Conservation (phyloP, 2,329 filamentous ascomycete species). For the Cordyceps fumosorosea region DNA sequence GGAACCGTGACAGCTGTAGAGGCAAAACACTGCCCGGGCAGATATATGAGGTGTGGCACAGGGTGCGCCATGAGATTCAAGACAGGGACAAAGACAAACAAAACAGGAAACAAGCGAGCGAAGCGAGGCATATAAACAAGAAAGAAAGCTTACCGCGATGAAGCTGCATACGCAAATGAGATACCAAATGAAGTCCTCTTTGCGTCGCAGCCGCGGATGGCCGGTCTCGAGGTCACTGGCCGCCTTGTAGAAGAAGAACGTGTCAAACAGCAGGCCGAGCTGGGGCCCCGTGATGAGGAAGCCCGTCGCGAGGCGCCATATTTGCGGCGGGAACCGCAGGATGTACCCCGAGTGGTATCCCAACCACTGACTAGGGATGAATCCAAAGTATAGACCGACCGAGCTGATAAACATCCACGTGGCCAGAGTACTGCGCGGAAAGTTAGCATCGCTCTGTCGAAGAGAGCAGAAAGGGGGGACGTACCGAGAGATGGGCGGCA, state of each 20-base stretch:
- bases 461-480: constrained; percentile 11
- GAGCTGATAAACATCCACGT: constrained; percentile 40
- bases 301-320: constrained; percentile 36
- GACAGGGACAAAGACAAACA: not conserved
- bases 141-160: constrained; percentile 65
- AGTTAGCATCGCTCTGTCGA: constrained; percentile 12
- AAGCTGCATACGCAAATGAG: constrained; percentile 63
- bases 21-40: constrained; percentile 66
- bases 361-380: constrained; percentile 45
- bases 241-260: constrained; percentile 73
- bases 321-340: constrained; percentile 42
- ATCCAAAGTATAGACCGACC: constrained; percentile 46
- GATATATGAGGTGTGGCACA: constrained; percentile 53
- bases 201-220: constrained; percentile 64
- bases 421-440: constrained; percentile 7
- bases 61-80: constrained; percentile 13
- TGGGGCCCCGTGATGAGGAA: constrained; percentile 35
- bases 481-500: constrained; percentile 38
- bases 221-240: constrained; percentile 65
- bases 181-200: constrained; percentile 77
- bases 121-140: constrained; percentile 15
- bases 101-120: constrained; percentile 15
- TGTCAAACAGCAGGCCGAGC: constrained; percentile 59
- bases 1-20: constrained; percentile 73
- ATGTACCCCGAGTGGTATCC: constrained; percentile 46